Evolutionary conservation across 2,329 filamentous ascomycete genomes (phyloP), one percentile per base, ranked within the genome.

Genomic region (Ascochyta pisi): DNA sequence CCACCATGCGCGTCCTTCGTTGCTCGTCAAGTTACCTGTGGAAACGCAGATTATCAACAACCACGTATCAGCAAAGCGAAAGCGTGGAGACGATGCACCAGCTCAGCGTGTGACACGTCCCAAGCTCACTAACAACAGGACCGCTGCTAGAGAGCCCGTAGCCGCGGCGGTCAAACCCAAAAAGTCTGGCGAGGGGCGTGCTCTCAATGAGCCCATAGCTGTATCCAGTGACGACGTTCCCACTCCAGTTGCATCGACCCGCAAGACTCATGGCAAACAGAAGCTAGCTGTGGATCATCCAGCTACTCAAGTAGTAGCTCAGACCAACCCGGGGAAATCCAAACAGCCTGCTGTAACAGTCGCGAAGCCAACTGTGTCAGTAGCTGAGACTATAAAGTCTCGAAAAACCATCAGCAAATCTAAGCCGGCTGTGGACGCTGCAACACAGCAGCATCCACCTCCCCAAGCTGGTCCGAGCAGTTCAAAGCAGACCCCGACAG

Each of bases 81-180:
- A 47, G 31, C 40, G 33, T n/a, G 13, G 23, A 13, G 44, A 49
- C 4, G 31, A 47, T 16, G 8, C 27, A 19, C 45, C 49, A 2
- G 42, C 49, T 15, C 58, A 56, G 26, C 49, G 56, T 12, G 48
- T 53, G 12, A 41, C 43, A 6, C 54, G 54, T 33, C 33, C 42
- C 4, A 51, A 39, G 33, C 33, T 57, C 26, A 27, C 9, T 23
- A n/a, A 50, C 24, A 26, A 42, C 10, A 26, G 10, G 10, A 1
- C 37, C 7, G 23, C 35, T 24, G 23, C 41, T 9, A 38, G 13
- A 29, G n/a, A 45, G n/a, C 35, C 42, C 6, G 22, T 13, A 26
- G 40, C 23, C 24, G 9, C 29, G 12, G 22, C 13, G 13, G 35
- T 16, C 27, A 37, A 15, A 8, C 15, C 19, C 3, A 16, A 24